These are phyloP conservation scores for Stipa capillata DNA, from an alignment of 176 grass and related monocot genomes.

Conservation along the genomic window DNA sequence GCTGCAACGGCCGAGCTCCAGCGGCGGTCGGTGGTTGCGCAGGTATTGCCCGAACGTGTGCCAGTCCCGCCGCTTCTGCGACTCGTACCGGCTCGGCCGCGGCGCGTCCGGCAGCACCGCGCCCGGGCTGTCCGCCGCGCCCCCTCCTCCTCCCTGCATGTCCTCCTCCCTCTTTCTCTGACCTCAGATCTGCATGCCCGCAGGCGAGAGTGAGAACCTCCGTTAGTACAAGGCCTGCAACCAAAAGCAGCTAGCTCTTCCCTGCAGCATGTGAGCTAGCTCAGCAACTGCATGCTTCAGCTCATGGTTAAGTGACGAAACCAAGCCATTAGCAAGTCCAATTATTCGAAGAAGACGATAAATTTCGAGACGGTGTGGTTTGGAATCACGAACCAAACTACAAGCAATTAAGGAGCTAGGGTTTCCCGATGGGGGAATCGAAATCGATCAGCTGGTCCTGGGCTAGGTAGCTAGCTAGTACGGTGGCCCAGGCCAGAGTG, in stretches of 20 bases:
- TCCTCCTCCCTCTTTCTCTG: too few relatives aligned
- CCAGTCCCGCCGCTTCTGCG: constrained; percentile 86
- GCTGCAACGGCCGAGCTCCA: constrained; percentile 68
- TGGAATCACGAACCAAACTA: too few relatives aligned
- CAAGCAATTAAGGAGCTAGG: constrained; percentile 6
- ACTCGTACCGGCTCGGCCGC: constrained; percentile 68
- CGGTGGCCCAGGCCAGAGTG: not conserved
- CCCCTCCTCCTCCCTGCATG: constrained; percentile 34
- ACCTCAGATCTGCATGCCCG: constrained; percentile 41
- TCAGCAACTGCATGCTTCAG: not conserved
- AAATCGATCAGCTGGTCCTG: not conserved
- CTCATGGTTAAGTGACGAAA: not conserved
- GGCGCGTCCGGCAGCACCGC: not conserved
- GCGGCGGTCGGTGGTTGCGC: constrained; percentile 75
- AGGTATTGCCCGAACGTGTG: constrained; percentile 82
- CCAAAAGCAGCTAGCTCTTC: too few relatives aligned
- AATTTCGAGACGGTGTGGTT: not conserved
- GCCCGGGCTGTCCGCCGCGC: constrained; percentile 27
- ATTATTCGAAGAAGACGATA: not conserved
- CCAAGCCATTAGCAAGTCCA: not conserved
- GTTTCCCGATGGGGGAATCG: constrained; percentile 14
- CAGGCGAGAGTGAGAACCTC: not conserved
- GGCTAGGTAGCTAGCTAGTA: not conserved
- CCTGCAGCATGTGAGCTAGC: not conserved
- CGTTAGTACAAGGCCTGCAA: not conserved